Evolutionary conservation across 106 monocot genomes (phyloP).

Genomic region (Dioscorea zingiberensis): DNA sequence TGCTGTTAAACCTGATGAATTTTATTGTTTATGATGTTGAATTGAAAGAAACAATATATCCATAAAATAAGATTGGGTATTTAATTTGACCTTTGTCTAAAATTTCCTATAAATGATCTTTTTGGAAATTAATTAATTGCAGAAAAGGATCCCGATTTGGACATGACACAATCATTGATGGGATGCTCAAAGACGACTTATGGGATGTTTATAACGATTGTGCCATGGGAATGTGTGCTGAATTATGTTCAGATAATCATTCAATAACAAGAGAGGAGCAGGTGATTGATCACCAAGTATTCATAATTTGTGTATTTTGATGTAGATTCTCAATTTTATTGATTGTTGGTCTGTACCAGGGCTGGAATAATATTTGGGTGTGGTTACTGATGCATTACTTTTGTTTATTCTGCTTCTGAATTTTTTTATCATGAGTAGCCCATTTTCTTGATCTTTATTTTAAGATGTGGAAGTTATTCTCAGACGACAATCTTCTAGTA

Average conservation of each 20-base stretch:
- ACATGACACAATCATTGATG: slow-evolving; percentile 86
- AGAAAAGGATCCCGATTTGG: slow-evolving; percentile 98
- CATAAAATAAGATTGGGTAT: background rate
- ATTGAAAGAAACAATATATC: too few relatives aligned
- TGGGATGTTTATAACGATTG: slow-evolving; percentile 95
- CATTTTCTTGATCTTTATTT: too few relatives aligned
- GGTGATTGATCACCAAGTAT: slow-evolving; percentile 49
- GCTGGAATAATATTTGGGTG: too few relatives aligned
- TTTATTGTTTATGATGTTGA: too few relatives aligned
- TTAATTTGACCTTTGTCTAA: background rate
- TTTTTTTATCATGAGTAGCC: background rate
- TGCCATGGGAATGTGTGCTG: slow-evolving; percentile 94
- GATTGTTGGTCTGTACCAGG: too few relatives aligned
- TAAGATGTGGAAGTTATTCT: too few relatives aligned
- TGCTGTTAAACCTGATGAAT: background rate
- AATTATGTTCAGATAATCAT: slow-evolving; percentile 86
- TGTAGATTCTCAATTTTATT: too few relatives aligned
- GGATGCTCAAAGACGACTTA: slow-evolving; percentile 97
- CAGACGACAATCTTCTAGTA: too few relatives aligned
- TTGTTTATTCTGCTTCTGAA: too few relatives aligned
- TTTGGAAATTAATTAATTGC: slow-evolving; percentile 13
- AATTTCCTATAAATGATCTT: background rate
- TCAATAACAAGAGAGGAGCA: slow-evolving; percentile 84
- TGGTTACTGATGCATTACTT: too few relatives aligned
- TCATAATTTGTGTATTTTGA: background rate